These are phyloP conservation scores for Pulicaria dysenterica DNA, from an alignment of 129 eudicot species.

Conservation along the genomic window DNA sequence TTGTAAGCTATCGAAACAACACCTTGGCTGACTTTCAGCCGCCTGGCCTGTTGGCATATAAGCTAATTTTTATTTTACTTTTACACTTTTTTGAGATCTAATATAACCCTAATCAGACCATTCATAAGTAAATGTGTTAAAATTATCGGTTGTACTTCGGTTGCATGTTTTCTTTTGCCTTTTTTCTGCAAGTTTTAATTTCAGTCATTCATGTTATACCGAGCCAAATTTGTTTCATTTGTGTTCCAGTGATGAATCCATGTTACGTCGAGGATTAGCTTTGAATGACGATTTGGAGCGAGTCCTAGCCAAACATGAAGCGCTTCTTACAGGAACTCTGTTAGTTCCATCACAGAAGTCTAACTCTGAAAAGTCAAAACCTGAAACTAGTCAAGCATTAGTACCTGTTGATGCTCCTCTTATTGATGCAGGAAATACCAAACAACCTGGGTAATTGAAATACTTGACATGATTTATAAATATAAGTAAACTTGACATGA, in stretches of 20 bases:
- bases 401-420: slow-evolving; percentile 71
- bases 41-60: background rate
- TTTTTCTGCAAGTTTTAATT: background rate
- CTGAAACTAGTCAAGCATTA: slow-evolving; percentile 46
- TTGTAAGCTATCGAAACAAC: too few relatives aligned
- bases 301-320: slow-evolving; percentile 74
- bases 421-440: slow-evolving; percentile 64
- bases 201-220: background rate
- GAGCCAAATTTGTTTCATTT: background rate
- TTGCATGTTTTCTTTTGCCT: too few relatives aligned
- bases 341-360: background rate
- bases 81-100: too few relatives aligned
- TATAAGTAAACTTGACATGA: too few relatives aligned
- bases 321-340: slow-evolving; percentile 55
- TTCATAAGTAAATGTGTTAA: too few relatives aligned
- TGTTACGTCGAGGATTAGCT: slow-evolving; percentile 87
- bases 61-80: background rate
- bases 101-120: too few relatives aligned
- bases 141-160: too few relatives aligned
- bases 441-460: slow-evolving; percentile 56
- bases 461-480: too few relatives aligned
- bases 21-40: too few relatives aligned
- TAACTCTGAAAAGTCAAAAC: slow-evolving; percentile 38
- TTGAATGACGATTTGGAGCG: slow-evolving; percentile 91
- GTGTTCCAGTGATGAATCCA: slow-evolving; percentile 73